Percentiles rank a stretch among this genome's conserved stretches.
Conservation (phyloP, 371 early-diverging fungal genomes). For the Parasitella parasitica region DNA sequence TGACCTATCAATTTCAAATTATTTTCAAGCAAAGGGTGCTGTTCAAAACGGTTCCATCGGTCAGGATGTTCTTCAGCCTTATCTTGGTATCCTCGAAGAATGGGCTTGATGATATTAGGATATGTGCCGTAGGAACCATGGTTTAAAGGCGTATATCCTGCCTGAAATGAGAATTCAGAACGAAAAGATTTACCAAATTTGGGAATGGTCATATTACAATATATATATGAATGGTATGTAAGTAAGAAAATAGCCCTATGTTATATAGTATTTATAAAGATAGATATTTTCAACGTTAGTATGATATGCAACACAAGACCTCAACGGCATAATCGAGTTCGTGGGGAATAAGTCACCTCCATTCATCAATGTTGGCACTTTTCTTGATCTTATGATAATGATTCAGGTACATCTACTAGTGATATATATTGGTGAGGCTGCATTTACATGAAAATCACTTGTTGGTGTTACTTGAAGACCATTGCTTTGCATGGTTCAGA, state of each 20-base stretch:
- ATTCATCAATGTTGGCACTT: too few species aligned
- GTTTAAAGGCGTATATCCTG: slow-evolving; percentile 38
- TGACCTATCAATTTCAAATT: slow-evolving; percentile 7
- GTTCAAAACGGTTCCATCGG: slow-evolving; percentile 15
- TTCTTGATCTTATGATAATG: too few species aligned
- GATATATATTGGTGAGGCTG: too few species aligned
- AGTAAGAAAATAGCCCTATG: background rate
- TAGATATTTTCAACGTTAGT: too few species aligned
- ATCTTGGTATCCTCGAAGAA: slow-evolving; percentile 15
- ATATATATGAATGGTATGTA: background rate
- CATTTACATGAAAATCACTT: too few species aligned
- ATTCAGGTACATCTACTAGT: too few species aligned
- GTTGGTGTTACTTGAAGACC: too few species aligned
- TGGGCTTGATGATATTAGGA: slow-evolving; percentile 7
- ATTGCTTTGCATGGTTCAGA: too few species aligned
- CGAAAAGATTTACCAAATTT: slow-evolving; percentile 44
- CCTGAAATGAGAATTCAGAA: slow-evolving; percentile 43
- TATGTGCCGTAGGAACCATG: slow-evolving; percentile 44
- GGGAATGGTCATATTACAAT: background rate
- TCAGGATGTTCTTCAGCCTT: slow-evolving; percentile 19
- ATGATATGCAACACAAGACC: too few species aligned
- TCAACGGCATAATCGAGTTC: too few species aligned
- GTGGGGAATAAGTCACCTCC: too few species aligned
- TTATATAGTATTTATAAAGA: too few species aligned
- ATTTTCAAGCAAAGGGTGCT: background rate